These are phyloP conservation scores for Spathaspora boniae DNA, from an alignment of 805 yeast species.

Conservation along the genomic window DNA sequence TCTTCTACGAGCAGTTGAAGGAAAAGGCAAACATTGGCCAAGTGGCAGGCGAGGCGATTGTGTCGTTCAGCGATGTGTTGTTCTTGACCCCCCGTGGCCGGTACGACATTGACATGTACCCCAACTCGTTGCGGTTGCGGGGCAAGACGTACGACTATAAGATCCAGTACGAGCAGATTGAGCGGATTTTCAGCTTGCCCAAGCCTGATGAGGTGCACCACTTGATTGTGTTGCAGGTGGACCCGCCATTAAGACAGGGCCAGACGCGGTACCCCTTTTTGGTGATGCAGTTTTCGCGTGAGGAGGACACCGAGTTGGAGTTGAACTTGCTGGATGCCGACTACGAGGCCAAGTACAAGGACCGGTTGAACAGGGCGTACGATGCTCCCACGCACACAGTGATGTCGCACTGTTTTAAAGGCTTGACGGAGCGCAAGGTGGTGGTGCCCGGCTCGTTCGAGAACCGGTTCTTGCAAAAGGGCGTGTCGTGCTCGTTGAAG, in stretches of 20 bases:
- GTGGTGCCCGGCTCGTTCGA: slow-evolving; percentile 80
- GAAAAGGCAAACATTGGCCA: slow-evolving; percentile 94
- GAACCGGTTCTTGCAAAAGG: slow-evolving; percentile 76
- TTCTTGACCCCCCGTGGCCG: slow-evolving; percentile 98
- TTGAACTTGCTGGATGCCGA: slow-evolving; percentile 82
- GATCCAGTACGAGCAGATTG: slow-evolving; percentile 84
- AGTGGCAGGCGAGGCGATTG: slow-evolving; percentile 92
- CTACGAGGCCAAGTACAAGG: slow-evolving; percentile 70
- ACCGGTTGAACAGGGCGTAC: slow-evolving; percentile 67
- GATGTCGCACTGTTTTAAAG: slow-evolving; percentile 82
- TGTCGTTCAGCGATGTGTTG: slow-evolving; percentile 83
- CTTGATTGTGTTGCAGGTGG: slow-evolving; percentile 82
- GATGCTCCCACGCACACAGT: slow-evolving; percentile 86
- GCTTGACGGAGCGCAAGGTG: slow-evolving; percentile 82
- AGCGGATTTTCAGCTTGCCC: slow-evolving; percentile 87
- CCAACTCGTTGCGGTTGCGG: slow-evolving; percentile 79
- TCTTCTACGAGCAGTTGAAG: slow-evolving; percentile 85
- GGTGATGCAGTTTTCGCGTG: slow-evolving; percentile 83
- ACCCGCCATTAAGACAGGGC: slow-evolving; percentile 97
- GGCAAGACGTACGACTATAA: slow-evolving; percentile 98
- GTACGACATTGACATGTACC: slow-evolving; percentile 93
- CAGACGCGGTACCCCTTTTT: slow-evolving; percentile 94
- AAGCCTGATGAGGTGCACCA: slow-evolving; percentile 93
- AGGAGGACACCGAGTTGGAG: slow-evolving; percentile 89
- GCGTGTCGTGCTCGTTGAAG: slow-evolving; percentile 86